Evolutionary conservation across 192 early-diverging fungal species (phyloP).

Genomic region (Coemansia sp.): DNA sequence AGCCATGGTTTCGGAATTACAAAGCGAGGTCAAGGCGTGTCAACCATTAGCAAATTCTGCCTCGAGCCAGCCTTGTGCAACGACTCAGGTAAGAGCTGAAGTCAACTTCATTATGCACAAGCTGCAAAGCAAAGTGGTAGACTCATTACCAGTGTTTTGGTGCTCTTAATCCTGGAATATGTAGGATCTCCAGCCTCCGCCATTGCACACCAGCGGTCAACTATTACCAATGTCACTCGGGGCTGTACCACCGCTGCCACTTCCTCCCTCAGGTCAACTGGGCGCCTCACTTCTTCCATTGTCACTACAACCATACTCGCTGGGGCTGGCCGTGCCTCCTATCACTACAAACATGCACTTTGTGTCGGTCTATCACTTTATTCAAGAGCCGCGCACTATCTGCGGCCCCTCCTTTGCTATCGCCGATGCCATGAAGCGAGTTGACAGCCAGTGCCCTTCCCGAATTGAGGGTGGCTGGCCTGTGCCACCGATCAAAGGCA

Average conservation of each 20-base stretch:
- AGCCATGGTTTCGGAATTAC: neutral
- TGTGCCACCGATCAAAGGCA: neutral
- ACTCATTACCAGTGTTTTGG: neutral
- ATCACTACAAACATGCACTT: neutral
- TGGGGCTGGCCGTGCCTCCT: neutral
- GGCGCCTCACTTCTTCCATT: neutral
- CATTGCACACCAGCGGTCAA: neutral
- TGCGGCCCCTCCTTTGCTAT: conserved; percentile 19
- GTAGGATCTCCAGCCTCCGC: neutral
- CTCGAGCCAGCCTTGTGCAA: too few species aligned
- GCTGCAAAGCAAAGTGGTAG: neutral
- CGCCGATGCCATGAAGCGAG: conserved; percentile 25
- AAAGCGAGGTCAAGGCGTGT: neutral
- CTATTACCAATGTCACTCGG: conserved; percentile 2
- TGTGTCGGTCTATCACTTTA: conserved; percentile 7
- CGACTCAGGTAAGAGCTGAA: neutral
- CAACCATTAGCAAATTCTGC: neutral
- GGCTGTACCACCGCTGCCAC: neutral
- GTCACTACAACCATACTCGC: neutral
- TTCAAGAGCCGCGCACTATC: conserved; percentile 23
- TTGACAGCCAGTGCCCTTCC: conserved; percentile 16
- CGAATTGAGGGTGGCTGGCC: conserved; percentile 24
- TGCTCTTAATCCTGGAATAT: neutral
- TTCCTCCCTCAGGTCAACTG: neutral
- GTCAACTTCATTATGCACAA: neutral